Conservation (phyloP, 2,329 filamentous ascomycete species). For the Colletotrichum ledebouriae region DNA sequence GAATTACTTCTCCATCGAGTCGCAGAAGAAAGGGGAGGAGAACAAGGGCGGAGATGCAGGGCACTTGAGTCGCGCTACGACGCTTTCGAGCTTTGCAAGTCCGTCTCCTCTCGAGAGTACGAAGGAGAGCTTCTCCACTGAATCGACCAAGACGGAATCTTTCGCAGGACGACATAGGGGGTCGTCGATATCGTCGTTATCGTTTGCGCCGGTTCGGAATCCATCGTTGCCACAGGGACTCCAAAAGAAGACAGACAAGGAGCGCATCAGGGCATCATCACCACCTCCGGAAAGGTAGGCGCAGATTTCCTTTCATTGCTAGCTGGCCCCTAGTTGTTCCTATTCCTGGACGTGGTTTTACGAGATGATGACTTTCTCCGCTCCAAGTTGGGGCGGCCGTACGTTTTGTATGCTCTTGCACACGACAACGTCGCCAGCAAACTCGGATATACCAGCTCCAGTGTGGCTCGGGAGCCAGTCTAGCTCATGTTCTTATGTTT, state of each 20-base stretch:
- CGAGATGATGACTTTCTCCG: neutral
- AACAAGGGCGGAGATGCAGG: conserved; percentile 1
- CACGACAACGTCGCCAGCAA: conserved; percentile 8
- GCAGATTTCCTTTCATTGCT: conserved; percentile 3
- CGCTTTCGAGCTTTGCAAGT: conserved; percentile 32
- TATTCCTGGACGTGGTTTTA: too few species aligned
- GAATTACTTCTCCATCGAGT: conserved; percentile 47
- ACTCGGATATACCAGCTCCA: conserved; percentile 18
- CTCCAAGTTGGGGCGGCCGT: conserved; percentile 2
- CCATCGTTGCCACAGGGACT: conserved; percentile 62
- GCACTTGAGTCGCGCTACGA: conserved; percentile 32
- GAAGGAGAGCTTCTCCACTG: conserved; percentile 29
- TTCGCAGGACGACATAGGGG: conserved; percentile 47
- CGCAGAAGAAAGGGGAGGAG: conserved; percentile 27
- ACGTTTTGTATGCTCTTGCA: neutral
- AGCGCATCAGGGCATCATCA: conserved; percentile 60
- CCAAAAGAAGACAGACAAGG: conserved; percentile 59
- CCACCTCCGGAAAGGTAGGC: conserved; percentile 65
- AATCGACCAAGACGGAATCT: conserved; percentile 27
- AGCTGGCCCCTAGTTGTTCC: too few species aligned
- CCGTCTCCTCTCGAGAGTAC: conserved; percentile 34
- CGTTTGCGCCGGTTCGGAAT: conserved; percentile 59
- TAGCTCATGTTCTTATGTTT: conserved; percentile 21
- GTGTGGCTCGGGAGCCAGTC: conserved; percentile 9
- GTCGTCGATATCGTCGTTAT: conserved; percentile 62